phyloP scores from a whole-genome alignment of 495 filamentous ascomycete species.

The Trichoderma reesei region DNA sequence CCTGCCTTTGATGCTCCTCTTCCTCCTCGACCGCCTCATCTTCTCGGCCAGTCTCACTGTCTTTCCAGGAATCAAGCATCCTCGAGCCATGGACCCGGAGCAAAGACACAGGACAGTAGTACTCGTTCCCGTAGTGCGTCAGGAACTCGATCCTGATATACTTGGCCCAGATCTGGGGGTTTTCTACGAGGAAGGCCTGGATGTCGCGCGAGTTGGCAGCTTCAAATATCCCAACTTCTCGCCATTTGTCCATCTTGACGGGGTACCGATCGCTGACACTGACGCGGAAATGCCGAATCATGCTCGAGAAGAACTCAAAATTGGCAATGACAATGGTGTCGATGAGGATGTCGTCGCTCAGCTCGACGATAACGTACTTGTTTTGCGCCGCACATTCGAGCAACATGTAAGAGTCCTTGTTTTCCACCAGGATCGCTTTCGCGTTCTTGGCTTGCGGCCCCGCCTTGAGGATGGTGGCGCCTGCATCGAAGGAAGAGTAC shows the following conservation, averaged over 20 bases:
- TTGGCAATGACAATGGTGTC: slow-evolving; percentile 95
- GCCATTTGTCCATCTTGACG: slow-evolving; percentile 86
- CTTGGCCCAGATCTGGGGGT: slow-evolving; percentile 89
- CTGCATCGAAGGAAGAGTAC: slow-evolving; percentile 94
- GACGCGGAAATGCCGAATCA: slow-evolving; percentile 81
- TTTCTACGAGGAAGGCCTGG: slow-evolving; percentile 85
- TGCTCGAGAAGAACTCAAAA: slow-evolving; percentile 97
- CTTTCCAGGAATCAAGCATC: slow-evolving; percentile 90
- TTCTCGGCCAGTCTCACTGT: slow-evolving; percentile 31
- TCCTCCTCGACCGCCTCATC: slow-evolving; percentile 33
- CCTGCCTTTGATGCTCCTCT: slow-evolving; percentile 11
- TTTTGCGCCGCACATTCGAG: slow-evolving; percentile 79
- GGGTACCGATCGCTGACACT: slow-evolving; percentile 91
- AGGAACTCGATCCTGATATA: slow-evolving; percentile 88
- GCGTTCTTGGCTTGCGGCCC: slow-evolving; percentile 74
- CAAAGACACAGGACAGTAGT: slow-evolving; percentile 86
- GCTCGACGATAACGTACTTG: slow-evolving; percentile 88
- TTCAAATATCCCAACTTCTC: slow-evolving; percentile 76
- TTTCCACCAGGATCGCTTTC: slow-evolving; percentile 82
- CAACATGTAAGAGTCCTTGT: slow-evolving; percentile 98
- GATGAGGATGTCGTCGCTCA: slow-evolving; percentile 82
- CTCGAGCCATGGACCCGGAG: slow-evolving; percentile 89
- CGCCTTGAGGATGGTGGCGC: slow-evolving; percentile 85
- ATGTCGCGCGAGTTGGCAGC: slow-evolving; percentile 86
- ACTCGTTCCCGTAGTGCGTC: slow-evolving; percentile 90